Percentiles rank a stretch among this genome's conserved stretches.
Evolutionary conservation across 352 stramenopile species (phyloP).

Genomic region (Synura sp.): DNA sequence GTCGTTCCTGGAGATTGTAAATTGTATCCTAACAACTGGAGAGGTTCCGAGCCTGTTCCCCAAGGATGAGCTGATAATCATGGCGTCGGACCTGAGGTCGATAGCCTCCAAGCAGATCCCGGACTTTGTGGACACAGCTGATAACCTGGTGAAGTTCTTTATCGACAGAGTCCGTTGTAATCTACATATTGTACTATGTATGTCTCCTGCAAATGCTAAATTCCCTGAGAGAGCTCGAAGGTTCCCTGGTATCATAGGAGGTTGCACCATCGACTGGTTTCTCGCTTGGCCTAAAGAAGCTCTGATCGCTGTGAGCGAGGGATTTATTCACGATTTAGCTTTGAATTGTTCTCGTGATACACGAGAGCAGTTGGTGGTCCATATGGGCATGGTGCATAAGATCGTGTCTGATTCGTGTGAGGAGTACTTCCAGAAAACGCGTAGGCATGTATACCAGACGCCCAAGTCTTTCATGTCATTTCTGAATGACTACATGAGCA

Average conservation of each 20-base stretch:
- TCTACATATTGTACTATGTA: slow-evolving; percentile 72
- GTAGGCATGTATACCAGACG: slow-evolving; percentile 75
- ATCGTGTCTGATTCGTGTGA: slow-evolving; percentile 76
- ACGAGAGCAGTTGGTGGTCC: slow-evolving; percentile 61
- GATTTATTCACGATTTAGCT: slow-evolving; percentile 63
- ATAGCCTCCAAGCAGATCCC: slow-evolving; percentile 64
- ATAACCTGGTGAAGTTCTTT: slow-evolving; percentile 75
- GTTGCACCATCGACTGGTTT: slow-evolving; percentile 81
- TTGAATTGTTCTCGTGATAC: slow-evolving; percentile 59
- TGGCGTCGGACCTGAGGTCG: slow-evolving; percentile 67
- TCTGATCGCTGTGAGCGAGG: slow-evolving; percentile 67
- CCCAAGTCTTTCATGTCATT: slow-evolving; percentile 78
- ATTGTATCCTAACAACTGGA: slow-evolving; percentile 70
- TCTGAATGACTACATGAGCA: slow-evolving; percentile 63
- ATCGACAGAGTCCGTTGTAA: slow-evolving; percentile 71
- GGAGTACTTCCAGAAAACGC: slow-evolving; percentile 74
- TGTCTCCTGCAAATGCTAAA: slow-evolving; percentile 69
- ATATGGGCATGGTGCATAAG: slow-evolving; percentile 69
- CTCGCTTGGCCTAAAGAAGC: slow-evolving; percentile 76
- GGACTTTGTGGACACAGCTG: slow-evolving; percentile 63
- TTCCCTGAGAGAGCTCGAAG: slow-evolving; percentile 73
- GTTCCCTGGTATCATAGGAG: slow-evolving; percentile 75
- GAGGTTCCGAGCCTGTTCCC: slow-evolving; percentile 75
- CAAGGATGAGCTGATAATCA: slow-evolving; percentile 73
- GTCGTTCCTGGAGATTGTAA: slow-evolving; percentile 76